A percentile compares a stretch with the other conserved stretches of the same genome.
These are phyloP conservation scores for Geranium incanum DNA, from an alignment of 441 rosid species.

Conservation along the genomic window DNA sequence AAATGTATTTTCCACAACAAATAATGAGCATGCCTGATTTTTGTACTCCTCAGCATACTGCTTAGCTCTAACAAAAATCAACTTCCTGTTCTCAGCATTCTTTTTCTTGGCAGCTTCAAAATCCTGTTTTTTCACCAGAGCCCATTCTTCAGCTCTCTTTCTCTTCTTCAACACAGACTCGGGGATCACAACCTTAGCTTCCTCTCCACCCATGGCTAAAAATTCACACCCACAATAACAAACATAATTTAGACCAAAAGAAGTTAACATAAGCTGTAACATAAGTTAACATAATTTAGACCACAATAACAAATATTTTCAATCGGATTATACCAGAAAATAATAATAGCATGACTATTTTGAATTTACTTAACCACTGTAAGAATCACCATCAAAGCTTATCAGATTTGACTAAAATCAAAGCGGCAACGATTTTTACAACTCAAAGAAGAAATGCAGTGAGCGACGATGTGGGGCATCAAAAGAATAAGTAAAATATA, in stretches of 20 bases:
- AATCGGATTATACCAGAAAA: not conserved
- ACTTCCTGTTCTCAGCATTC: constrained; percentile 39
- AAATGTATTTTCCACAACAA: too few species aligned
- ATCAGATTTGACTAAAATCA: not conserved
- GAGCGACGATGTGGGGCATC: not conserved
- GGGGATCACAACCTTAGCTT: constrained; percentile 45
- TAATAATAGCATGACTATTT: not conserved
- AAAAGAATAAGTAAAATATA: not conserved
- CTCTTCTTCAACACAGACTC: constrained; percentile 71
- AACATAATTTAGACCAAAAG: not conserved
- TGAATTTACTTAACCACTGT: not conserved
- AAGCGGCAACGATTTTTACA: not conserved
- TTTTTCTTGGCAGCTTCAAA: constrained; percentile 37
- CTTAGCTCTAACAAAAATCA: constrained; percentile 48
- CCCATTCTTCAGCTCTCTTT: constrained; percentile 70
- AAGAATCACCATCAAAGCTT: not conserved
- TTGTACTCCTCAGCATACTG: constrained; percentile 47
- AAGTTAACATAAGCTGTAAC: too few species aligned
- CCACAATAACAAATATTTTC: not conserved
- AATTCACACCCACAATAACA: not conserved
- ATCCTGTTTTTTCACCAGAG: constrained; percentile 40
- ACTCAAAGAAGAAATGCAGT: not conserved
- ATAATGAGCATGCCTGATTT: constrained; percentile 28
- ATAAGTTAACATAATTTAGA: not conserved
- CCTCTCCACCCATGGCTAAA: constrained; percentile 46